Percentiles rank a stretch among this genome's conserved stretches.
Evolutionary conservation across 2,329 filamentous ascomycete genomes (phyloP).

Genomic region (Hypoxylon sp.): DNA sequence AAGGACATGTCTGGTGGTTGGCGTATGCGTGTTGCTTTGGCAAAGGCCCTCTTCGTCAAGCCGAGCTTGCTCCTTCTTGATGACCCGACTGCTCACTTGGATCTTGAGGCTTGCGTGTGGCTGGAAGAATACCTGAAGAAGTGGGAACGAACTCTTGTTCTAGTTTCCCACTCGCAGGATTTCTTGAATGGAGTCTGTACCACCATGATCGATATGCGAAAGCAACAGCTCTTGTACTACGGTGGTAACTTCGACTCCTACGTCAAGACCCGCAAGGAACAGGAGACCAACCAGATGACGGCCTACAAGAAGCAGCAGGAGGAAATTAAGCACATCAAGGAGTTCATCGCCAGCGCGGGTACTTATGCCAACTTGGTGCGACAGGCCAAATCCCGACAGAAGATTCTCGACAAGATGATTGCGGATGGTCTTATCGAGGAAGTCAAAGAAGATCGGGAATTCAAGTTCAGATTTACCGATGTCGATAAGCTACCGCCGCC

Average conservation of each 20-base stretch:
- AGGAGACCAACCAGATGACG: constrained; percentile 99
- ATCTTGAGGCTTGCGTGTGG: constrained; percentile 99
- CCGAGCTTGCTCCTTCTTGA: constrained; percentile 95
- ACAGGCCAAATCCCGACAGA: constrained; percentile 98
- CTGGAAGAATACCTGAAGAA: constrained; percentile 99
- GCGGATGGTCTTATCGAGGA: constrained; percentile 98
- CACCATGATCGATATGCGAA: constrained; percentile 98
- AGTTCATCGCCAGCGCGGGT: constrained; percentile 99
- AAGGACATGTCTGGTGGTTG: constrained; percentile 99
- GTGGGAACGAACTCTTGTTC: constrained; percentile 96
- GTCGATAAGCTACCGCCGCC: constrained; percentile 99
- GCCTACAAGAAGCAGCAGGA: constrained; percentile 99
- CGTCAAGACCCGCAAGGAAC: constrained; percentile 91
- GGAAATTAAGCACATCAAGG: constrained; percentile 99
- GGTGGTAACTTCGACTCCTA: constrained; percentile 99
- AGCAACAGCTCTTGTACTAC: constrained; percentile 91
- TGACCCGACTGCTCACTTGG: constrained; percentile 98
- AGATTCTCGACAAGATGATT: constrained; percentile 99
- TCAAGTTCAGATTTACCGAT: constrained; percentile 98
- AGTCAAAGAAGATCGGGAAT: constrained; percentile 85
- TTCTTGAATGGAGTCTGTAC: constrained; percentile 99
- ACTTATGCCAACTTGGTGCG: constrained; percentile 99
- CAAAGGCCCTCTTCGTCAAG: constrained; percentile 98
- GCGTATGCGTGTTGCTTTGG: constrained; percentile 99
- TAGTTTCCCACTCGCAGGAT: constrained; percentile 98